phyloP scores from a whole-genome alignment of 2,329 filamentous ascomycete genomes.

The Bipolaris cookei region DNA sequence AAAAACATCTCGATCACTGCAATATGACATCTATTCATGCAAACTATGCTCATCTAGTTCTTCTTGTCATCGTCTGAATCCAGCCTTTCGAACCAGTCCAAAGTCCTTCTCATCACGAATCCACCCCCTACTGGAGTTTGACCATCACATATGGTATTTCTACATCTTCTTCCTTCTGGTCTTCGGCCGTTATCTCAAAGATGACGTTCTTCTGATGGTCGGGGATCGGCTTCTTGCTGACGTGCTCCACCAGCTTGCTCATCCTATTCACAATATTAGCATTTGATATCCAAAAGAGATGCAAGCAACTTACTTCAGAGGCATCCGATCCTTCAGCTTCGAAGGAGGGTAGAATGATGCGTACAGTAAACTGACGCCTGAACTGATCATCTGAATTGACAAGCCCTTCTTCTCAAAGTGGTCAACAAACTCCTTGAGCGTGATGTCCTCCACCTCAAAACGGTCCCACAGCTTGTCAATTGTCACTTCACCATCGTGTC shows the following conservation, averaged over 20 bases:
- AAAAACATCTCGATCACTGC: neutral
- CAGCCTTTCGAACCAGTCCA: neutral
- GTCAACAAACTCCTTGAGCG: constrained; percentile 80
- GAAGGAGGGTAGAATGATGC: constrained; percentile 88
- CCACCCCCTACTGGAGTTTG: constrained; percentile 62
- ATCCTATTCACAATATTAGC: constrained; percentile 63
- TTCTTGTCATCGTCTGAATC: neutral
- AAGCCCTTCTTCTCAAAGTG: constrained; percentile 81
- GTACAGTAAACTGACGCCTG: constrained; percentile 93
- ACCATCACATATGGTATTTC: constrained; percentile 97
- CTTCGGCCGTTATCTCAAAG: constrained; percentile 91
- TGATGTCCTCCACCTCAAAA: constrained; percentile 88
- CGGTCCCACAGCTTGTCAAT: constrained; percentile 99
- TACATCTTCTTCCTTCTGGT: constrained; percentile 87
- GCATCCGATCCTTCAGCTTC: constrained; percentile 80
- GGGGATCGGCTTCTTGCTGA: constrained; percentile 91
- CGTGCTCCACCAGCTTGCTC: constrained; percentile 83
- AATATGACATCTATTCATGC: constrained; percentile 23
- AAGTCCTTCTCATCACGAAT: neutral
- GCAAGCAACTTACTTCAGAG: constrained; percentile 65
- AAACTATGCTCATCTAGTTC: constrained; percentile 31
- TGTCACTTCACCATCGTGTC: constrained; percentile 75
- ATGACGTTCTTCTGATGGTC: constrained; percentile 94
- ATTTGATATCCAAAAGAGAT: neutral
- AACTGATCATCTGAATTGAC: constrained; percentile 89